Base-by-base conservation (phyloP, 1,284 basidiomycete species). In the Cryptococcus sp. region DNA sequence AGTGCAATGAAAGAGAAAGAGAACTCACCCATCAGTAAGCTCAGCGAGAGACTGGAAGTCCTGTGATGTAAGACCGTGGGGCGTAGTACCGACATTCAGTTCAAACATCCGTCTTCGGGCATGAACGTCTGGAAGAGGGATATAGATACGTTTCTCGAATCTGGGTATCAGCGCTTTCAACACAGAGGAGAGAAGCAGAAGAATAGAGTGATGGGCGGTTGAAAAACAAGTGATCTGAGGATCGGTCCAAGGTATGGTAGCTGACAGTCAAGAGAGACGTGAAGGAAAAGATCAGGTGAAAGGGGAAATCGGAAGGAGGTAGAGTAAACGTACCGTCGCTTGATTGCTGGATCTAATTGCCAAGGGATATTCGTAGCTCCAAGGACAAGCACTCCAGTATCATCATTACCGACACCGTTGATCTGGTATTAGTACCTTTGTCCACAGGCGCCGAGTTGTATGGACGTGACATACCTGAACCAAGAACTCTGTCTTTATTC, bases 351-450 rank as follows among this genome's bases (percentile, higher is more conserved):
- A 74, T 98, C 96, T 43, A 98, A 81, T 67, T 93, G 88, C 91
- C 92, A 96, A 3, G 92, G 91, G 50, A 98, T 97, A 68, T 98
- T 98, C 11, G 96, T 98, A 9, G 94, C 94, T 44, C 93, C 94
- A n/a, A 98, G 81, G 4, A 98, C 92, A n/a, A 98, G 81, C 0
- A 98, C 91, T 11, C 96, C 96, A 0, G 88, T 90, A 72, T 96
- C 92, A 63, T 98, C 94, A 69, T 98, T 91, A 0, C 96, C 94
- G 2, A 98, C 96, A 49, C 94, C 94, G 63, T 98, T 93, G 90
- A 98, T 98, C 74, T 97, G 91, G 3, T 34, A 16, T 16, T 34
- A 34, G 32, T 34, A 34, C 9, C 16, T 34, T 16, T 34, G 32
- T 16, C 75, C 62, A 49, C 36, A 55, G 51, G 11, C n/a, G 34